Percentiles rank a stretch among this genome's conserved stretches.
Conservation (phyloP, 352 stramenopile species). For the Pythium brachiatum region DNA sequence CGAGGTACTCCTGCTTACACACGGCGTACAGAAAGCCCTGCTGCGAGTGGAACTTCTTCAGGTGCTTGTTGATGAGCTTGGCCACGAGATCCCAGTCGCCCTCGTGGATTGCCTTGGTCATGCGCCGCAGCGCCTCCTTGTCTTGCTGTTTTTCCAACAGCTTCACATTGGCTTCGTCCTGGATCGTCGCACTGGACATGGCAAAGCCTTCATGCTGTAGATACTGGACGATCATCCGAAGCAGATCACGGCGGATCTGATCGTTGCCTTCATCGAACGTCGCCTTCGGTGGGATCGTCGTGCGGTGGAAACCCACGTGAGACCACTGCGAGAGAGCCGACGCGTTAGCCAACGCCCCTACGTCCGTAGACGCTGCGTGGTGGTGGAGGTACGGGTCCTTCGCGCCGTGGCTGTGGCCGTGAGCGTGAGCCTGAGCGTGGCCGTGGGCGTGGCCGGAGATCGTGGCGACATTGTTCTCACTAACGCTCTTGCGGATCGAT, state of each 20-base stretch:
- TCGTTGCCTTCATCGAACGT: conserved; percentile 71
- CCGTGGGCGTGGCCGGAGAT: neutral
- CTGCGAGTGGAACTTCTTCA: conserved; percentile 81
- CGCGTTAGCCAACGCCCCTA: neutral
- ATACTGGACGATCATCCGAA: conserved; percentile 87
- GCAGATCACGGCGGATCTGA: conserved; percentile 83
- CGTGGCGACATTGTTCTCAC: conserved; percentile 17
- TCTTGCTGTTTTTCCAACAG: conserved; percentile 68
- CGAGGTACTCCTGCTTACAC: conserved; percentile 87
- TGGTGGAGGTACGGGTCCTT: conserved; percentile 3
- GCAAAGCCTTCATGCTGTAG: conserved; percentile 77
- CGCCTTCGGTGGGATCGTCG: conserved; percentile 69
- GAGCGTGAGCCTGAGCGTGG: neutral
- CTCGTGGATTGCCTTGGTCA: conserved; percentile 74
- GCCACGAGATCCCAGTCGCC: conserved; percentile 85
- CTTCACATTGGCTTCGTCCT: conserved; percentile 88
- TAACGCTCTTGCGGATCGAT: conserved; percentile 27
- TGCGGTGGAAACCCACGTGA: conserved; percentile 82
- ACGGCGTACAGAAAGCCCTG: conserved; percentile 88
- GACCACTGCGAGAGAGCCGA: conserved; percentile 41
- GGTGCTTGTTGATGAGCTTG: conserved; percentile 79
- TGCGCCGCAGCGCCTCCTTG: conserved; percentile 65
- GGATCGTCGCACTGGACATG: conserved; percentile 80
- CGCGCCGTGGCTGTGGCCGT: neutral
- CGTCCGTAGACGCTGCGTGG: conserved; percentile 9